These are phyloP conservation scores for Pleurozium schreberi DNA, from an alignment of 225 moss, liverwort and hornwort genomes.

Conservation along the genomic window DNA sequence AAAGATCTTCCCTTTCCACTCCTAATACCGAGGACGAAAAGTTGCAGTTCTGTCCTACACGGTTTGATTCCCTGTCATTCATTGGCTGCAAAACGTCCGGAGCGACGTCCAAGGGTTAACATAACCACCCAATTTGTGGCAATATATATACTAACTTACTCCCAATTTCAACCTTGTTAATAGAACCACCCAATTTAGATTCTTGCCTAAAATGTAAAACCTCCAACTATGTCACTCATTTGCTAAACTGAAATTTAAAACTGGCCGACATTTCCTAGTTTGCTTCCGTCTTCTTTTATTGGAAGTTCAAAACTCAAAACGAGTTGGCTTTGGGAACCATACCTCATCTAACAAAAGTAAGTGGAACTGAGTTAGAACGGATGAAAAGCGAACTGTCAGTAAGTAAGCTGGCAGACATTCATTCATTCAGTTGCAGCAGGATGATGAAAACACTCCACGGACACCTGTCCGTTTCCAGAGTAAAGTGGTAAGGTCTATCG, in stretches of 20 bases:
- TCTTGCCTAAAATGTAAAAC: background rate
- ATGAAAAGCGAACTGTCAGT: background rate
- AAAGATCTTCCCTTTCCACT: no score
- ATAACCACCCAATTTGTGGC: no score
- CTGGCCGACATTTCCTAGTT: background rate
- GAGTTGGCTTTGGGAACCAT: background rate
- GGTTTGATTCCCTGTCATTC: no score
- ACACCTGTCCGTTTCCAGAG: background rate
- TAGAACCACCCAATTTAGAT: background rate
- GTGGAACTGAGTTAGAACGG: background rate
- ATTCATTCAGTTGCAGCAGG: background rate
- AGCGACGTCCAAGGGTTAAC: no score
- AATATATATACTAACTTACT: no score
- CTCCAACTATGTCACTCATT: no score
- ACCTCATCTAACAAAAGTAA: background rate
- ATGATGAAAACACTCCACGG: background rate
- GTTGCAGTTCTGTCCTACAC: no score
- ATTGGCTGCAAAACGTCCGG: no score
- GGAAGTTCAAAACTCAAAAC: background rate
- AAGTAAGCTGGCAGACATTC: no score
- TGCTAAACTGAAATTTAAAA: background rate
- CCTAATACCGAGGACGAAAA: no score
- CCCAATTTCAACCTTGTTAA: background rate
- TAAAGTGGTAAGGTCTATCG: background rate
- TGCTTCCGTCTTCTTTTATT: background rate